Base-by-base conservation (phyloP, 2,329 filamentous ascomycete species). In the Fusarium pseudoanthophilum region DNA sequence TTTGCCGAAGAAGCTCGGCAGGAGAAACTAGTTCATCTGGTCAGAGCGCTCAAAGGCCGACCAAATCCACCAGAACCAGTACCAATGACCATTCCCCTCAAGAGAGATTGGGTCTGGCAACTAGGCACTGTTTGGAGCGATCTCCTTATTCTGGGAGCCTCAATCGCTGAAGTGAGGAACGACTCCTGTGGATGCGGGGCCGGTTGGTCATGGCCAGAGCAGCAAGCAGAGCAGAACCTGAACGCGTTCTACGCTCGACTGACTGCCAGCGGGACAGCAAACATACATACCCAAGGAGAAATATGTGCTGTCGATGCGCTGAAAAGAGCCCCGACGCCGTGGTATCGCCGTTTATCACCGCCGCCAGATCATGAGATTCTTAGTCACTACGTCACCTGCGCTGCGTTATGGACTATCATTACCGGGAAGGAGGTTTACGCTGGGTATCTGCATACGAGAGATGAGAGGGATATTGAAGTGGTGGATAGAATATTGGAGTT, bases 141-240 rank as follows among this genome's bases (percentile, higher is more conserved):
- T 2, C 16, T 71, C 1, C 42, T 34, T 0, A 40, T 71, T 0
- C 14, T 71, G 0, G 61, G 68, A 1, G 55, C 55, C 1, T 56
- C 61, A 1, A 45, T 62, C 3, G 11, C 61, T 1, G 68, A 71
- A 26, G 55, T 56, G 2, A 67, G 45, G 0, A 71, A 71, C 1
- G 67, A 71, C 1, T n/a, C 21, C 0, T 67, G 61, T 6, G 68
- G 67, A 11, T 71, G 61, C 2, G 68, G 68, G 24, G 67, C 67
- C 0, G 67, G 68, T 15, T 71, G 68, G 68, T 1, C 55, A 4
- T 62, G 55, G 68, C 43, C 67, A 6, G 68, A 71, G 16, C 61
- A 56, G 9, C 39, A 51, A 1, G 67, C 61, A 2, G 55, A 52
- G 30, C 61, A 67, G 32, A 71, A 71, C 9, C 21, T 71, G 11